Base-by-base conservation (phyloP, 1,284 basidiomycete genomes). In the Caloboletus inedulis region DNA sequence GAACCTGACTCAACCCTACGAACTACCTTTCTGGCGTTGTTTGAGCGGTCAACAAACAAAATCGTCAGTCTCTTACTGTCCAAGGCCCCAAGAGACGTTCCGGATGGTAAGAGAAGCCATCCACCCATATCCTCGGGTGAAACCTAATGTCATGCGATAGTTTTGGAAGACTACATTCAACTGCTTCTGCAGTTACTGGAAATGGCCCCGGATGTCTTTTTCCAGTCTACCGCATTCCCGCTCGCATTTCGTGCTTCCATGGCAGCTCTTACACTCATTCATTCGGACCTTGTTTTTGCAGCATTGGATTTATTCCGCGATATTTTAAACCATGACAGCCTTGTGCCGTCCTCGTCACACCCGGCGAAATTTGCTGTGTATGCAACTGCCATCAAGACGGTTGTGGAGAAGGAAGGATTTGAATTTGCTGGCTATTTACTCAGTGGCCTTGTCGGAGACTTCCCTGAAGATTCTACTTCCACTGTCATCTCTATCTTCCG, bases 81-180 rank as follows among this genome's bases (percentile, higher is more conserved):
- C 31, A 87, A 88, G 62, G 66, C 77, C 4, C 82, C 91, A 14
- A 72, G 79, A 29, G 84, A 87, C 55, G 80, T 95, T 43, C 90
- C 93, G 21, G 94, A 96, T 72, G 84, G 94, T 88, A 61, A 68
- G 81, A 64, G 37, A 25, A 35, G 14, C 18, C n/a, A 14, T 49
- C 23, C 40, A 14, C 43, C 30, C 9, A 4, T 43, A 18, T 23
- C 12, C 7, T 34, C 5, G 13, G 9, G 21, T n/a, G 34, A 43
- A 16, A 40, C 30, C 47, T 54, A 37, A 61, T 29, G 16, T 41
- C n/a, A 7, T 19, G 27, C 12, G 19, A 43, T 18, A 97, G 97
- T 98, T 33, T 75, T 99, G 62, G 97, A 99, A 69, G 97, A 99
- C 69, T 99, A 96, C 62, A 70, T 94, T 49, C 92, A 94, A 62